Conservation (phyloP, 2,329 filamentous ascomycete genomes). For the Cladophialophora yegresii region DNA sequence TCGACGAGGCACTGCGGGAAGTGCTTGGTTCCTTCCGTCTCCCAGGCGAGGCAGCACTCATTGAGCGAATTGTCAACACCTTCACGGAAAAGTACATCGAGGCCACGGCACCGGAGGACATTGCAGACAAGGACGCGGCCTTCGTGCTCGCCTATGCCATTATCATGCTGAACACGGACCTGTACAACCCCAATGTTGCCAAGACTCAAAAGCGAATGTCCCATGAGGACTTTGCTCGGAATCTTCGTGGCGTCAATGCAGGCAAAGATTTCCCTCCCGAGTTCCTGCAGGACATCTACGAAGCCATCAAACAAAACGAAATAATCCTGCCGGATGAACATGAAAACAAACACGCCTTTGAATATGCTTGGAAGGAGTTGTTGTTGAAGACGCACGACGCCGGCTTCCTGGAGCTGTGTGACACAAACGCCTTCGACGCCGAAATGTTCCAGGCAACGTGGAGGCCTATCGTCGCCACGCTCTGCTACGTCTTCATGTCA, state of each 20-base stretch:
- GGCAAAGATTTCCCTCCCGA: slow-evolving; percentile 80
- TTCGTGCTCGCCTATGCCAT: slow-evolving; percentile 94
- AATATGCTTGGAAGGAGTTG: slow-evolving; percentile 96
- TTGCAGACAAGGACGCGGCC: slow-evolving; percentile 82
- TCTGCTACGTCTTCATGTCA: slow-evolving; percentile 98
- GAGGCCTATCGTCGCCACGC: slow-evolving; percentile 89
- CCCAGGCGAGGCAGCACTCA: slow-evolving; percentile 88
- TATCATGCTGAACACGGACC: slow-evolving; percentile 96
- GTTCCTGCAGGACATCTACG: slow-evolving; percentile 82
- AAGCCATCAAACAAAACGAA: slow-evolving; percentile 88
- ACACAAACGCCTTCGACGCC: slow-evolving; percentile 93
- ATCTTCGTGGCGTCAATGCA: slow-evolving; percentile 86
- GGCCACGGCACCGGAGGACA: slow-evolving; percentile 67
- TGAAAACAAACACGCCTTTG: slow-evolving; percentile 93
- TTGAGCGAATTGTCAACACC: slow-evolving; percentile 84
- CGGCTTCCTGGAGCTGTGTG: slow-evolving; percentile 72
- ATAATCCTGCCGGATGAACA: slow-evolving; percentile 98
- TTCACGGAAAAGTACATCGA: slow-evolving; percentile 85
- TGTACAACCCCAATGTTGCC: slow-evolving; percentile 90
- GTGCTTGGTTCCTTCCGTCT: slow-evolving; percentile 91
- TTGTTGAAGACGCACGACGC: slow-evolving; percentile 79
- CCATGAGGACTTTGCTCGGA: slow-evolving; percentile 76
- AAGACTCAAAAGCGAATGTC: slow-evolving; percentile 77
- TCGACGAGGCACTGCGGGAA: slow-evolving; percentile 84
- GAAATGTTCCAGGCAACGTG: slow-evolving; percentile 98